Evolutionary conservation across 306 rosid genomes (phyloP).

Genomic region (Cucurbita ficifolia): DNA sequence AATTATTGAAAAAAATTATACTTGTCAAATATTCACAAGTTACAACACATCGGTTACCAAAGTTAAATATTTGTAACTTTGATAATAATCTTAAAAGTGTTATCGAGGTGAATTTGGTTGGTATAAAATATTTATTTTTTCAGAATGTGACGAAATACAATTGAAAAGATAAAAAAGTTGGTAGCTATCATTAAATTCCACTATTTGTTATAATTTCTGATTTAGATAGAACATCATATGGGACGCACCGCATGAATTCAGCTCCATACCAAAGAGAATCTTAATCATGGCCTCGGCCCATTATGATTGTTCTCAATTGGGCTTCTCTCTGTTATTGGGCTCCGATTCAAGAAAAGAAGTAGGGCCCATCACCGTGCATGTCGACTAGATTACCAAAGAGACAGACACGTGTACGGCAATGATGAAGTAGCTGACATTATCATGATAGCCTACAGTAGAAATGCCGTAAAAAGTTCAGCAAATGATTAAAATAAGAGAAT

Average conservation of each 20-base stretch:
- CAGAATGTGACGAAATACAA: too few species aligned
- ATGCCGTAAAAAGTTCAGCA: background rate
- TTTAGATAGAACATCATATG: background rate
- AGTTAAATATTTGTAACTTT: too few species aligned
- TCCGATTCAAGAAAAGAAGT: background rate
- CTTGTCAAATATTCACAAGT: too few species aligned
- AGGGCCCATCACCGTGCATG: conserved; percentile 8
- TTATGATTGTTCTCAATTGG: background rate
- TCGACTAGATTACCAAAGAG: background rate
- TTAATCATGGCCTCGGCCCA: background rate
- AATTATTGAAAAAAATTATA: too few species aligned
- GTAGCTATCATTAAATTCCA: background rate
- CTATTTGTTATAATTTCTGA: background rate
- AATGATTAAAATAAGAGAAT: background rate
- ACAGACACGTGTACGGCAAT: conserved; percentile 1
- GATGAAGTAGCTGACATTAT: background rate
- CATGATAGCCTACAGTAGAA: background rate
- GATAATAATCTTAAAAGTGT: too few species aligned
- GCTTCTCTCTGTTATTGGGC: conserved; percentile 1
- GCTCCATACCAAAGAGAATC: background rate
- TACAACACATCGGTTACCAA: too few species aligned
- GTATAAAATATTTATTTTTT: too few species aligned
- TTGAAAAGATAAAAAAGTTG: background rate
- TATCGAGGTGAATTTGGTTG: too few species aligned
- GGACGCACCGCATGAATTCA: background rate